Evolutionary conservation across 768 basidiomycete species (phyloP).

Genomic region (Leccinum variicolor): DNA sequence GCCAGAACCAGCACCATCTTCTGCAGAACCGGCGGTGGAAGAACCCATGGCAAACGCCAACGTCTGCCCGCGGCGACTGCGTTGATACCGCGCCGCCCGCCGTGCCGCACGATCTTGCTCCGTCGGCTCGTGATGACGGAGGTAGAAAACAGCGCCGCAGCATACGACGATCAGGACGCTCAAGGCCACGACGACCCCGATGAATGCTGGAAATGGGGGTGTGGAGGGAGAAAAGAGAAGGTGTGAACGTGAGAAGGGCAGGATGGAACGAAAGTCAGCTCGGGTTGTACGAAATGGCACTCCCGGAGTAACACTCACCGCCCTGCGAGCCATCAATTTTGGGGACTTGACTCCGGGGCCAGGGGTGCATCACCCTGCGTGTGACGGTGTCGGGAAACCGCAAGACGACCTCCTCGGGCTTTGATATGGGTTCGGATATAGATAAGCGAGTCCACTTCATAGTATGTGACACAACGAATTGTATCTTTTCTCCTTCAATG

Average conservation of each 20-base stretch:
- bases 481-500: neutral
- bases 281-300: neutral
- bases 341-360: conserved; percentile 34
- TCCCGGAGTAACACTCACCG: conserved; percentile 32
- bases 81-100: conserved; percentile 30
- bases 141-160: conserved; percentile 51
- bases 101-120: conserved; percentile 38
- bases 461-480: neutral
- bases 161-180: conserved; percentile 50
- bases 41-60: conserved; percentile 11
- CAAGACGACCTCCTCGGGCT: neutral
- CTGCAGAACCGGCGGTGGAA: neutral
- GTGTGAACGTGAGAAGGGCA: neutral
- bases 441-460: neutral
- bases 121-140: conserved; percentile 47
- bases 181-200: conserved; percentile 56
- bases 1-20: neutral
- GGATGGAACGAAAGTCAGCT: neutral
- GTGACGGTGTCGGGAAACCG: neutral
- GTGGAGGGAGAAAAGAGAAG: neutral
- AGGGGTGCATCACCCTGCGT: conserved; percentile 1
- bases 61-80: conserved; percentile 21
- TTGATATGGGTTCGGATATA: neutral
- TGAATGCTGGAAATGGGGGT: conserved; percentile 43
- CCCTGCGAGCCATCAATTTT: conserved; percentile 49